These are phyloP conservation scores for Rhizoclosmatium globosum DNA, from an alignment of 192 early-diverging fungal species.

Conservation along the genomic window DNA sequence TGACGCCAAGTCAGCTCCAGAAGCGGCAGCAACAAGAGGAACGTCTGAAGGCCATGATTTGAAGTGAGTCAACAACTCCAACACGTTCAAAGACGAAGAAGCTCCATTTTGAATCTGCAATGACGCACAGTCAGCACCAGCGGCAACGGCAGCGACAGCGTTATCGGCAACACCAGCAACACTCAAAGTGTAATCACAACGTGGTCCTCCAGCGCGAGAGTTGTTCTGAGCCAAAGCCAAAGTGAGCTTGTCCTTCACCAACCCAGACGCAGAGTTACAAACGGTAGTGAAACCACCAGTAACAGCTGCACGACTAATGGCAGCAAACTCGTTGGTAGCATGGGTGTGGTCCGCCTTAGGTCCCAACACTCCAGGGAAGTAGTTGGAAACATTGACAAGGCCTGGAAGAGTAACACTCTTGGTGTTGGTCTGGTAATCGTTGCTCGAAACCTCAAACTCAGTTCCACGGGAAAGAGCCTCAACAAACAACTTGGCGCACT, in stretches of 20 bases:
- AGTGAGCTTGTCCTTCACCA: slow-evolving; percentile 65
- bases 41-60: slow-evolving; percentile 78
- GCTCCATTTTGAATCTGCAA: slow-evolving; percentile 70
- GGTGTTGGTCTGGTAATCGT: slow-evolving; percentile 94
- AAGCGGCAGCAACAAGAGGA: slow-evolving; percentile 85
- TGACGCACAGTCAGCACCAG: slow-evolving; percentile 55
- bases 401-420: slow-evolving; percentile 85
- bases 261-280: slow-evolving; percentile 64
- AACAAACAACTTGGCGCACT: slow-evolving; percentile 98
- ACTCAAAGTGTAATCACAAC: slow-evolving; percentile 76
- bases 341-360: slow-evolving; percentile 31
- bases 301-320: slow-evolving; percentile 76
- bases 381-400: slow-evolving; percentile 82
- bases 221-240: slow-evolving; percentile 61
- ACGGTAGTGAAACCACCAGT: slow-evolving; percentile 92
- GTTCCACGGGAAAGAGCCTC: slow-evolving; percentile 86
- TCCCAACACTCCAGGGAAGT: slow-evolving; percentile 62
- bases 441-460: slow-evolving; percentile 78
- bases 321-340: slow-evolving; percentile 61
- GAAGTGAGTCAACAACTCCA: slow-evolving; percentile 78
- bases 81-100: slow-evolving; percentile 40
- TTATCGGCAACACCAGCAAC: slow-evolving; percentile 78
- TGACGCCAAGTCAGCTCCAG: slow-evolving; percentile 86
- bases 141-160: slow-evolving; percentile 51
- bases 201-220: slow-evolving; percentile 50